Evolutionary conservation across 345 rosid species (phyloP).

Genomic region (Camelina sativa): DNA sequence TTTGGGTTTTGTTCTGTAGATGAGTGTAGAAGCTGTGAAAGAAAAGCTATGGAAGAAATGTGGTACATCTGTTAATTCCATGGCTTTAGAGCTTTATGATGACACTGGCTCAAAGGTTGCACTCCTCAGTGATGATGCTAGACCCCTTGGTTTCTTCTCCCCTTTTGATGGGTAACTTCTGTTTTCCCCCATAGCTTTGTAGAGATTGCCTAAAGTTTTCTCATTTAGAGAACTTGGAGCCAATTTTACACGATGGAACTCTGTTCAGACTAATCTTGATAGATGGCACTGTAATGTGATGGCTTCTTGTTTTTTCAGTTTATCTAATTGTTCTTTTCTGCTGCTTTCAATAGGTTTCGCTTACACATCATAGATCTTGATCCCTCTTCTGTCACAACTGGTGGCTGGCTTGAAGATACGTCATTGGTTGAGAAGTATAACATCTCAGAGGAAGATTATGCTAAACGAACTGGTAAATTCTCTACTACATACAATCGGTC

Average conservation of each 20-base stretch:
- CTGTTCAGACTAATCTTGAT: slow-evolving; percentile 20
- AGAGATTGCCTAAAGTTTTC: slow-evolving; percentile 1
- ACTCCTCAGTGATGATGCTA: slow-evolving; percentile 57
- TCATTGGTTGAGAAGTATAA: slow-evolving; percentile 83
- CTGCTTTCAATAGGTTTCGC: slow-evolving; percentile 59
- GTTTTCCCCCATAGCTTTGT: not conserved
- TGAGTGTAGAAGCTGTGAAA: slow-evolving; percentile 80
- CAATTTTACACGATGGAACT: not conserved
- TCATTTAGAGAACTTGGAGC: slow-evolving; percentile 10
- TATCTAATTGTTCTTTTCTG: slow-evolving; percentile 26
- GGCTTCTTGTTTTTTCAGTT: slow-evolving; percentile 4
- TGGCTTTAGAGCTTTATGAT: slow-evolving; percentile 83
- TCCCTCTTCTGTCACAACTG: slow-evolving; percentile 87
- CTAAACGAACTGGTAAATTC: slow-evolving; percentile 60
- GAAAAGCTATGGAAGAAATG: slow-evolving; percentile 95
- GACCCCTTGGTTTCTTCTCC: slow-evolving; percentile 76
- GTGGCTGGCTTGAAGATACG: slow-evolving; percentile 96
- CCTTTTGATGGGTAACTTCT: slow-evolving; percentile 73
- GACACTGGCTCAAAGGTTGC: slow-evolving; percentile 67
- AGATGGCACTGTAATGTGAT: too few relatives aligned
- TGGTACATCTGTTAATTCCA: slow-evolving; percentile 74
- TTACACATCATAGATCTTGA: slow-evolving; percentile 82
- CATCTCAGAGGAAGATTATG: slow-evolving; percentile 84
- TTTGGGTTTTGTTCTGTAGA: slow-evolving; percentile 35
- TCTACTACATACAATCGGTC: not conserved